Percentiles rank a stretch among this genome's conserved stretches.
Evolutionary conservation across 345 rosid species (phyloP).

Genomic region (Populus davidiana): DNA sequence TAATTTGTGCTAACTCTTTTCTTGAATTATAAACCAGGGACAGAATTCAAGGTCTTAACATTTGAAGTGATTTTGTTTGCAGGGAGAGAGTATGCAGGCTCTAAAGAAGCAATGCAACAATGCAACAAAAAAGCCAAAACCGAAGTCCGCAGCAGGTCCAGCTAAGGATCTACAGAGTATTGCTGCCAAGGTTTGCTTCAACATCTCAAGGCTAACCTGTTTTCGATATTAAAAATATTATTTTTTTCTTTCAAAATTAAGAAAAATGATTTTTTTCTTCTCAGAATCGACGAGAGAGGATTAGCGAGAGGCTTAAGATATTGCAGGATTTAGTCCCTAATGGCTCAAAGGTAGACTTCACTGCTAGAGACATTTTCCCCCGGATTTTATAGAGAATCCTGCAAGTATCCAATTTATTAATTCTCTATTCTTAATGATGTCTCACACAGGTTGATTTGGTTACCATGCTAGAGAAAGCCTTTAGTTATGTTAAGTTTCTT

Average conservation of each 20-base stretch:
- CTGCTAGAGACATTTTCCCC: background rate
- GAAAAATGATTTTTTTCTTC: constrained; percentile 19
- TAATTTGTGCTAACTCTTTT: background rate
- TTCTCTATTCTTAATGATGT: background rate
- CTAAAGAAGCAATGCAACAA: constrained; percentile 53
- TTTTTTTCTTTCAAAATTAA: constrained; percentile 10
- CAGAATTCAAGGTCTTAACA: background rate
- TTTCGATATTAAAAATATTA: background rate
- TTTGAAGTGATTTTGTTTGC: background rate
- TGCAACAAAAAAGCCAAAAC: constrained; percentile 43
- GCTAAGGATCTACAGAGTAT: constrained; percentile 85
- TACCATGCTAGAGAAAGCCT: constrained; percentile 92
- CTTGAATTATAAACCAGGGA: background rate
- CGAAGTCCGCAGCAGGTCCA: constrained; percentile 39
- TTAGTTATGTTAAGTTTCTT: constrained; percentile 89
- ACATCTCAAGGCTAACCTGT: background rate
- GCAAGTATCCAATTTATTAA: background rate
- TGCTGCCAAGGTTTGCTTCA: constrained; percentile 78
- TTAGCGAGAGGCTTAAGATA: constrained; percentile 76
- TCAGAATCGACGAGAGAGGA: constrained; percentile 89
- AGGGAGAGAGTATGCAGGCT: constrained; percentile 52
- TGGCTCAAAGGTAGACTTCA: constrained; percentile 64
- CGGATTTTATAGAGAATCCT: background rate
- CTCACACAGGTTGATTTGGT: constrained; percentile 74
- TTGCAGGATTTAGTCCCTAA: constrained; percentile 89